These are phyloP conservation scores for Camillea tinctor DNA, from an alignment of 2,329 filamentous ascomycete genomes.

Conservation along the genomic window DNA sequence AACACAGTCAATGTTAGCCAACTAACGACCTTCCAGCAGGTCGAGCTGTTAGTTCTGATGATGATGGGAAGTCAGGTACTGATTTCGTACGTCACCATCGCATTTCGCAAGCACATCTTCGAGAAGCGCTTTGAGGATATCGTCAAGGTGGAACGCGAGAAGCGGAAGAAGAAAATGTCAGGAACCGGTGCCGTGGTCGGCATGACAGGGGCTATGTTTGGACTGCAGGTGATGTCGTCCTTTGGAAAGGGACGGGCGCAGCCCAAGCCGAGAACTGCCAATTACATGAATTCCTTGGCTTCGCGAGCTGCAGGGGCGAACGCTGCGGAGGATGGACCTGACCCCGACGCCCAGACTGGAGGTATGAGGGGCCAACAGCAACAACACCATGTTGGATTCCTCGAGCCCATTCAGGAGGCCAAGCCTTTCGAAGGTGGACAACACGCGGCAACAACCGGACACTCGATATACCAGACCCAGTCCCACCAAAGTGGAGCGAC, in stretches of 20 bases:
- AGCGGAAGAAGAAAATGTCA: constrained; percentile 22
- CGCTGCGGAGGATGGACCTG: constrained; percentile 7
- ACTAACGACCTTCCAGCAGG: constrained; percentile 67
- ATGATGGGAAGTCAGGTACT: constrained; percentile 66
- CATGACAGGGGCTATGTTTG: constrained; percentile 29
- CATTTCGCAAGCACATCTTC: constrained; percentile 60
- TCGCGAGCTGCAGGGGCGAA: constrained; percentile 2
- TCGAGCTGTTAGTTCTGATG: constrained; percentile 63
- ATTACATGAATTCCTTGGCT: constrained; percentile 2
- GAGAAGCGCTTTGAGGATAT: constrained; percentile 58
- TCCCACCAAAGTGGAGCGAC: constrained; percentile 20
- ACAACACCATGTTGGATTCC: constrained; percentile 24
- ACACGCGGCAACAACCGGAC: constrained; percentile 13
- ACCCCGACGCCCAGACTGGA: constrained; percentile 8
- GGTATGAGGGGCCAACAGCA: constrained; percentile 12
- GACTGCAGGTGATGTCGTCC: constrained; percentile 29
- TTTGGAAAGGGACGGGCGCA: constrained; percentile 21
- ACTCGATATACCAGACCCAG: constrained; percentile 23
- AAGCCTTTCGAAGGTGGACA: constrained; percentile 16
- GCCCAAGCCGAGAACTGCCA: constrained; percentile 12
- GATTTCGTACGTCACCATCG: constrained; percentile 63
- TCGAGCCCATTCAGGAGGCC: constrained; percentile 24
- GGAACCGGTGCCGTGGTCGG: constrained; percentile 23
- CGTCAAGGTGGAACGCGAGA: constrained; percentile 40
- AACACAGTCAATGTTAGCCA: constrained; percentile 65